These are phyloP conservation scores for Mrakia frigida DNA, from an alignment of 768 basidiomycete species.

Conservation along the genomic window DNA sequence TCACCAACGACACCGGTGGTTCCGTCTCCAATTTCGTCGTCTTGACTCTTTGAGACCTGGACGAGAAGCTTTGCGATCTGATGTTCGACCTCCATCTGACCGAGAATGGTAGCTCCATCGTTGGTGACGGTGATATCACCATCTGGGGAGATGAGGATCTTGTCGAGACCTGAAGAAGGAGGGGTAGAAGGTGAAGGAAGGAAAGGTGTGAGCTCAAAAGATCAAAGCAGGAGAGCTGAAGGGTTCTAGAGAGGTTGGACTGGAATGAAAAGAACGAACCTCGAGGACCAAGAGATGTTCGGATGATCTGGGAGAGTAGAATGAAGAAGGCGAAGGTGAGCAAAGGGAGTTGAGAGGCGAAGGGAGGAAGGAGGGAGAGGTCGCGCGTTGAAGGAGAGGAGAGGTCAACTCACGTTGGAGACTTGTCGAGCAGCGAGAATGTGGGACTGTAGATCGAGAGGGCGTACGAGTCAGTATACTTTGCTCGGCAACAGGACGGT, in stretches of 20 bases:
- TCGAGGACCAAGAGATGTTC: slow-evolving; percentile 90
- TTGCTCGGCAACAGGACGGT: too few species aligned
- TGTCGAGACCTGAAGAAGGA: slow-evolving; percentile 58
- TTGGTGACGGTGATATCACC: slow-evolving; percentile 99
- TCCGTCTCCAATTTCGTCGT: slow-evolving; percentile 99
- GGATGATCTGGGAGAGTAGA: slow-evolving; percentile 59
- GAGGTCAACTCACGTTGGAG: slow-evolving; percentile 28
- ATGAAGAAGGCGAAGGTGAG: neutral
- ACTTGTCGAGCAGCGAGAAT: slow-evolving; percentile 76
- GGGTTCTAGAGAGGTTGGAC: neutral
- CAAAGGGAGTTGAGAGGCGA: neutral
- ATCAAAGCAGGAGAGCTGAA: neutral
- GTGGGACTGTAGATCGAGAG: slow-evolving; percentile 58
- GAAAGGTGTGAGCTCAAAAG: slow-evolving; percentile 6
- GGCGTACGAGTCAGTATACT: neutral
- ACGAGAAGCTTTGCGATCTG: slow-evolving; percentile 98
- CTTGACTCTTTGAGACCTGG: slow-evolving; percentile 93
- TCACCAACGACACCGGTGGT: slow-evolving; percentile 97
- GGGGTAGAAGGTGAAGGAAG: neutral
- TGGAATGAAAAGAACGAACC: slow-evolving; percentile 55
- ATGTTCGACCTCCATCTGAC: slow-evolving; percentile 99
- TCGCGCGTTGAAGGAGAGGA: neutral
- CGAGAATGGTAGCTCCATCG: slow-evolving; percentile 95
- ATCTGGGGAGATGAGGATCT: slow-evolving; percentile 60
- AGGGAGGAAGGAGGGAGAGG: neutral